Percentiles rank a stretch among this genome's conserved stretches.
Evolutionary conservation across 345 rosid genomes (phyloP).

Genomic region (Excoecaria agallocha): DNA sequence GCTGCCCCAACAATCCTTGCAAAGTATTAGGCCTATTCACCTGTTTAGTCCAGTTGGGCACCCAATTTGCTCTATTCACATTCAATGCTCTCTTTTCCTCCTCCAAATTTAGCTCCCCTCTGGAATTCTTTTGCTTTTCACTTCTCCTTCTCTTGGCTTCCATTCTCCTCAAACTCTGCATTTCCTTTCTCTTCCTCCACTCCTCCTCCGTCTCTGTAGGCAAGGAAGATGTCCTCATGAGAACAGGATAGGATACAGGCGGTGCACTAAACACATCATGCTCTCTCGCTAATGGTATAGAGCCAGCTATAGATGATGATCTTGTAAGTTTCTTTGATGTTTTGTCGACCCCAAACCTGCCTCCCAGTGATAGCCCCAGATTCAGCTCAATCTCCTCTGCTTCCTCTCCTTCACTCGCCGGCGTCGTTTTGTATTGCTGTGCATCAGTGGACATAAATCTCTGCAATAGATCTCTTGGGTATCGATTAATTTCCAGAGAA

Average conservation of each 20-base stretch:
- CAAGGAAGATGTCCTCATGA: constrained; percentile 73
- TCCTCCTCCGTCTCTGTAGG: constrained; percentile 89
- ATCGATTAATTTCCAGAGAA: constrained; percentile 53
- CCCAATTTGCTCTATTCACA: constrained; percentile 23
- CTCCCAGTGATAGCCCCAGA: constrained; percentile 85
- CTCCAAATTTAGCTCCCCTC: constrained; percentile 35
- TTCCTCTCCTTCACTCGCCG: constrained; percentile 29
- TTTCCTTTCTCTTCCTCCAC: constrained; percentile 86
- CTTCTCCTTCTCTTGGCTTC: constrained; percentile 79
- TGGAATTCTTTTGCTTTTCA: constrained; percentile 65
- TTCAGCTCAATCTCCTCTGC: constrained; percentile 65
- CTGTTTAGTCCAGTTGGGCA: constrained; percentile 20
- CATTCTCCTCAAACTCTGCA: constrained; percentile 78
- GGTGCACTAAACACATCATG: constrained; percentile 24
- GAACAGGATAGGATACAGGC: constrained; percentile 41
- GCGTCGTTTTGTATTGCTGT: constrained; percentile 13
- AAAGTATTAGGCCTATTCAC: constrained; percentile 29
- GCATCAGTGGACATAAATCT: constrained; percentile 50
- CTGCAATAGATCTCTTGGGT: constrained; percentile 77
- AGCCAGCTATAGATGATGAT: constrained; percentile 71
- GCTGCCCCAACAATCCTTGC: constrained; percentile 32
- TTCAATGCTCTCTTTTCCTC: constrained; percentile 35
- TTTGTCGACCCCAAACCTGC: constrained; percentile 83
- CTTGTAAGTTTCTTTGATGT: constrained; percentile 51
- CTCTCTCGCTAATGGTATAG: constrained; percentile 38